A percentile compares a stretch with the other conserved stretches of the same genome.
Conservation (phyloP, 2,329 filamentous ascomycete genomes). For the Ophiostoma novo-ulmi region DNA sequence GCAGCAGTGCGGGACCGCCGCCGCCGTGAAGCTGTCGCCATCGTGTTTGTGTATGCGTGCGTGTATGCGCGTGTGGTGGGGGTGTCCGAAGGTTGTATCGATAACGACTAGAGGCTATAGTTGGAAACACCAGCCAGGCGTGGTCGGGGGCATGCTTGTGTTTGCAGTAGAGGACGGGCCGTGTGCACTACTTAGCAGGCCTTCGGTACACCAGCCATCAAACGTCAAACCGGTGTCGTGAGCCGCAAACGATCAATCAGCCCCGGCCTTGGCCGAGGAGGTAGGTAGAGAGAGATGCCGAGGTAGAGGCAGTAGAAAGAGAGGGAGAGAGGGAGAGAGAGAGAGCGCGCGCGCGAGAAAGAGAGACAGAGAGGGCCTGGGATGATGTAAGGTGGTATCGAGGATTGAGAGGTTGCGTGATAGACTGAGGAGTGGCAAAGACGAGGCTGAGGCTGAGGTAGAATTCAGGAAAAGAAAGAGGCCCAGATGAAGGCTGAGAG, state of each 20-base stretch:
- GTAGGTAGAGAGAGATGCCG: not conserved
- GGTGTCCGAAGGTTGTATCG: not conserved
- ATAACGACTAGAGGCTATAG: not conserved
- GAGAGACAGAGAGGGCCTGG: not conserved
- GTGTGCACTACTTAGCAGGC: not conserved
- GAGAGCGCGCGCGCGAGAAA: too few species aligned
- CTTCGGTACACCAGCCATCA: not conserved
- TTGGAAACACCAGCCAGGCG: slow-evolving; percentile 9
- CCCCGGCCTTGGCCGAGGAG: not conserved
- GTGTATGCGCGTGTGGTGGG: not conserved
- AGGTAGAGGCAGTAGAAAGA: not conserved
- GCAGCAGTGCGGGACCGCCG: not conserved
- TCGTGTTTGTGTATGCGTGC: not conserved
- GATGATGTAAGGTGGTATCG: not conserved
- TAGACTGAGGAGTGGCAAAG: not conserved
- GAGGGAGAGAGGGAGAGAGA: not conserved
- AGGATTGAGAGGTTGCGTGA: not conserved
- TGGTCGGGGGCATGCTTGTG: slow-evolving; percentile 5
- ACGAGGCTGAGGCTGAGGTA: not conserved
- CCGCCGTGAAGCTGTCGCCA: slow-evolving; percentile 7
- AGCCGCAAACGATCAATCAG: not conserved
- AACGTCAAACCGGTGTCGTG: not conserved
- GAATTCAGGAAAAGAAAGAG: not conserved
- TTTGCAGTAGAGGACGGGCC: not conserved
- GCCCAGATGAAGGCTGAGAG: not conserved